phyloP scores from a whole-genome alignment of 768 basidiomycete genomes.

The Amanita fuliginea region DNA sequence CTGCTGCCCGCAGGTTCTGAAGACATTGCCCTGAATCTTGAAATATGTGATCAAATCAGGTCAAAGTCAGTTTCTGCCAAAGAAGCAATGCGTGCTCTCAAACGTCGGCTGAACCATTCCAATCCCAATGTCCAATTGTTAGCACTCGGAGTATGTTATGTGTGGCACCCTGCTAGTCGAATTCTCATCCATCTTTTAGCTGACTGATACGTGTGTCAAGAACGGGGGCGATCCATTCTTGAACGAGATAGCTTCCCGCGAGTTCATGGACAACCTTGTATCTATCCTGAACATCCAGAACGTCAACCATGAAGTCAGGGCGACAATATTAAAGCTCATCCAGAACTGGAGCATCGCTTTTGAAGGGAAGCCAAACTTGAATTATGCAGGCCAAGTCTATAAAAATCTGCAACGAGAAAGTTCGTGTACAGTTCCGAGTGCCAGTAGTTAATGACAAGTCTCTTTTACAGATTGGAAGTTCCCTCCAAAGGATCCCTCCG shows the following conservation, averaged over 20 bases:
- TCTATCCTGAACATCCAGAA: conserved; percentile 74
- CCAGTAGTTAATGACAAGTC: conserved; percentile 3
- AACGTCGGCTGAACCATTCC: conserved; percentile 80
- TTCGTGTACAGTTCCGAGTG: conserved; percentile 17
- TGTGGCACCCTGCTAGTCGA: neutral
- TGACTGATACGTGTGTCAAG: conserved; percentile 90
- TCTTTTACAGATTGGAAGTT: conserved; percentile 57
- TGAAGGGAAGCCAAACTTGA: conserved; percentile 63
- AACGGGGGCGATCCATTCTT: conserved; percentile 94
- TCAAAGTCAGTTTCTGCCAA: conserved; percentile 80
- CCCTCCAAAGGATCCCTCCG: conserved; percentile 65
- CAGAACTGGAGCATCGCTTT: conserved; percentile 94
- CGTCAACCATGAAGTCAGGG: conserved; percentile 76
- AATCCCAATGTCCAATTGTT: conserved; percentile 93
- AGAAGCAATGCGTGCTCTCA: conserved; percentile 81
- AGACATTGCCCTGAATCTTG: conserved; percentile 88
- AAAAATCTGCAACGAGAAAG: conserved; percentile 68
- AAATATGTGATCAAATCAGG: conserved; percentile 95
- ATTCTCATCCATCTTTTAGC: conserved; percentile 26
- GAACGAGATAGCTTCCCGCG: conserved; percentile 71
- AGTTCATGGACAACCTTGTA: conserved; percentile 90
- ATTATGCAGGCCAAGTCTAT: conserved; percentile 74
- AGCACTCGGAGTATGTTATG: conserved; percentile 64
- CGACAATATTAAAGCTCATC: conserved; percentile 62
- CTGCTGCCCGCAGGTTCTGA: conserved; percentile 72